Evolutionary conservation across 2,329 filamentous ascomycete genomes (phyloP), one percentile per base, ranked within the genome.

Genomic region (Talaromyces amestolkiae): DNA sequence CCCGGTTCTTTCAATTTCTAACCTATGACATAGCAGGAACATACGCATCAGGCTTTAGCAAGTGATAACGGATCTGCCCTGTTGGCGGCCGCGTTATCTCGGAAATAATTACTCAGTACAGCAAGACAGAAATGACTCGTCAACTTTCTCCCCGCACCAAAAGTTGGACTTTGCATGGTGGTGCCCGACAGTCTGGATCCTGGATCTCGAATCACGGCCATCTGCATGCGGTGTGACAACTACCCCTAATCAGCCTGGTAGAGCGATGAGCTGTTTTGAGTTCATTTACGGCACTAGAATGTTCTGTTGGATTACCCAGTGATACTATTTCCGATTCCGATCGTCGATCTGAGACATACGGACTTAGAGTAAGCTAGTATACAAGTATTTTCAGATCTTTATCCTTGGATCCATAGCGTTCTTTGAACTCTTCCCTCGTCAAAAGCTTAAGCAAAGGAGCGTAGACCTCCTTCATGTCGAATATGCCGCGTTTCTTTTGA

Each of bases 391-490:
- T 78, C 51, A 84, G 75, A 71, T 82, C 84, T 70, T 87, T 84
- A 65, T 84, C 81, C 62, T 84, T 84, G 27, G 74, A 75, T 37
- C 78, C 82, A 72, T 92, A 96, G 68, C 88, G 84, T 60, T 87
- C 87, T 76, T 88, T 89, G 70, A 97, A 85, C 72, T 91, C 88
- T 17, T 86, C 81, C 64, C 87, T 84, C 39, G 89, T 85, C 60
- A 99, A 80, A 74, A 96, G 87, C 67, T 87, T 85, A 54, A 92
- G 86, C 58, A 98, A 84, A 7, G 92, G 91, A 72, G 93, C 84
- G 81, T 93, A 89, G 0, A 92, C 92, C 67, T 99, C 95, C 77
- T 91, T 92, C 92, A 98, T 97, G 74, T 98, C 95, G 77, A 97
- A 87, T 69, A 99, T 87, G 0, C 93, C 92, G 56, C 93, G 85